phyloP scores from a whole-genome alignment of 2,329 filamentous ascomycete genomes.

The Neonectria punicea region DNA sequence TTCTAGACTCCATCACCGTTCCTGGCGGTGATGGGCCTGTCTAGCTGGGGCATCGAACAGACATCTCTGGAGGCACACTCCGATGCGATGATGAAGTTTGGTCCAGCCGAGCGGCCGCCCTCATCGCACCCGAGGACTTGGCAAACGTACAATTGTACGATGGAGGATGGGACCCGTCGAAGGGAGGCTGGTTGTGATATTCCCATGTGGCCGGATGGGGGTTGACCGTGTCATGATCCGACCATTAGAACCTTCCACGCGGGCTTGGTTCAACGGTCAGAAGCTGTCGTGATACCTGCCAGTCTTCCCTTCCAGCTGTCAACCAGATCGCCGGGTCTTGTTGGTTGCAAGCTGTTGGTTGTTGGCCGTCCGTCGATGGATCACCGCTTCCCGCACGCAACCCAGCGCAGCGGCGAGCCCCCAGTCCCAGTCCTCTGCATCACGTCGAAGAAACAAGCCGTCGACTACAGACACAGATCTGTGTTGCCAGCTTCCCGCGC shows the following conservation, averaged over 20 bases:
- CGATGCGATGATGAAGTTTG: neutral
- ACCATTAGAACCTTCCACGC: neutral
- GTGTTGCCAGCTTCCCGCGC: neutral
- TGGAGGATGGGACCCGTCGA: neutral
- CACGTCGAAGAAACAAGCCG: neutral
- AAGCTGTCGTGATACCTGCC: neutral
- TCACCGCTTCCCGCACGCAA: neutral
- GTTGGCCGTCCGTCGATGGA: neutral
- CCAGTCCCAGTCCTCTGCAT: neutral
- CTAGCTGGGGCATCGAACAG: neutral
- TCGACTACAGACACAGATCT: slow-evolving; percentile 7
- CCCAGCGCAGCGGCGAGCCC: neutral
- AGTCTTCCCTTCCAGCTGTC: no score
- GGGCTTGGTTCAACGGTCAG: neutral
- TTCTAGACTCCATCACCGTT: slow-evolving; percentile 27
- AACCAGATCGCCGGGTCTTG: neutral
- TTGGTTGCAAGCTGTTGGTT: neutral
- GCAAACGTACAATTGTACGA: neutral
- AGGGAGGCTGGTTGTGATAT: neutral
- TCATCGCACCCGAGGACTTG: neutral
- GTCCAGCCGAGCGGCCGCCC: neutral
- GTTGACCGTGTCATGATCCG: neutral
- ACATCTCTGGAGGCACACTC: neutral
- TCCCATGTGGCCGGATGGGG: neutral
- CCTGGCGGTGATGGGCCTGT: slow-evolving; percentile 13